Conservation (phyloP, 2,329 filamentous ascomycete species). For the Exserohilum rostratum region DNA sequence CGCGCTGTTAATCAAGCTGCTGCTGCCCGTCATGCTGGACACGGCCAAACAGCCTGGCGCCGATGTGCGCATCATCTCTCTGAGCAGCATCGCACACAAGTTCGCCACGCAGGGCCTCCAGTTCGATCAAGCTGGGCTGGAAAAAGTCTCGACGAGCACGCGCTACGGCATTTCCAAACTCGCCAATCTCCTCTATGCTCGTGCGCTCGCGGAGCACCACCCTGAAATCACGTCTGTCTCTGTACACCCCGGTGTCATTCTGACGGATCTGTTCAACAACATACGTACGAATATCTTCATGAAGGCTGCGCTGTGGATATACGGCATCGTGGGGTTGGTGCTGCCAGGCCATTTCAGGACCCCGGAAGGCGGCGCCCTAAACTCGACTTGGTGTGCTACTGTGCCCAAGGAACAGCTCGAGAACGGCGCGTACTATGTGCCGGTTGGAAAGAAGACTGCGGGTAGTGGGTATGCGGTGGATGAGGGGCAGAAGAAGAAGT, state of each 20-base stretch:
- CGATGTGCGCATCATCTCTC: slow-evolving; percentile 55
- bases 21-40: slow-evolving; percentile 51
- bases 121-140: slow-evolving; percentile 16
- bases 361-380: slow-evolving; percentile 47
- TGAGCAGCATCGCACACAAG: slow-evolving; percentile 44
- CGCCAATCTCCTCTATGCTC: slow-evolving; percentile 56
- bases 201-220: slow-evolving; percentile 52
- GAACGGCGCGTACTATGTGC: slow-evolving; percentile 53
- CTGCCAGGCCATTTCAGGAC: slow-evolving; percentile 40
- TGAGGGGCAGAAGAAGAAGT: slow-evolving; percentile 41
- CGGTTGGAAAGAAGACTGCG: slow-evolving; percentile 33
- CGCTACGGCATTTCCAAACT: slow-evolving; percentile 60
- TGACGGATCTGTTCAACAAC: slow-evolving; percentile 51
- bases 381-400: slow-evolving; percentile 53
- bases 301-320: slow-evolving; percentile 33
- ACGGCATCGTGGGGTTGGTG: slow-evolving; percentile 25
- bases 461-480: slow-evolving; percentile 38
- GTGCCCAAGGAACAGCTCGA: slow-evolving; percentile 41
- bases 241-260: slow-evolving; percentile 58
- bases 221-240: slow-evolving; percentile 53
- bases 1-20: slow-evolving; percentile 54
- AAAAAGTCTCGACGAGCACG: slow-evolving; percentile 32
- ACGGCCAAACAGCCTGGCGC: slow-evolving; percentile 48
- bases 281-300: slow-evolving; percentile 34
- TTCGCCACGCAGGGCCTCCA: slow-evolving; percentile 40